Evolutionary conservation across 2,329 filamentous ascomycete genomes (phyloP).

Genomic region (Fulvia fulva): DNA sequence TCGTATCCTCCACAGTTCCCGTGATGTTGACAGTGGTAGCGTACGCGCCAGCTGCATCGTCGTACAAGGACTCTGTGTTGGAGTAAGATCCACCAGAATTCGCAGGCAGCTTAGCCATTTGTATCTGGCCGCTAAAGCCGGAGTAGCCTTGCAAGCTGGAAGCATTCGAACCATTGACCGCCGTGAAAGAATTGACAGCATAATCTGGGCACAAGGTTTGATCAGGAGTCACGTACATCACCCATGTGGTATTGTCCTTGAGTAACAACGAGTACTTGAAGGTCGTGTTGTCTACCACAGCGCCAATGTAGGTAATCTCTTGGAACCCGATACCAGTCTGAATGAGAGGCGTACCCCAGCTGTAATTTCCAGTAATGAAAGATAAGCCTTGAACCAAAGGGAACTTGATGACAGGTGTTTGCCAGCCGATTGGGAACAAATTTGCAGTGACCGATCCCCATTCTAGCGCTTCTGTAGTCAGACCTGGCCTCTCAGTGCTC

Average conservation of each 20-base stretch:
- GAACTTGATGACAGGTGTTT: constrained; percentile 63
- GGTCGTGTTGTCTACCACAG: constrained; percentile 57
- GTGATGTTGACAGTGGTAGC: constrained; percentile 60
- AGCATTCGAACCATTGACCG: constrained; percentile 53
- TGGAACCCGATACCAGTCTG: constrained; percentile 72
- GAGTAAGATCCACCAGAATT: constrained; percentile 30
- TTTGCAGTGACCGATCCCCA: constrained; percentile 65
- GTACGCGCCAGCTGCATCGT: constrained; percentile 72
- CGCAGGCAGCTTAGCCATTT: constrained; percentile 72
- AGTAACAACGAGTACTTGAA: constrained; percentile 74
- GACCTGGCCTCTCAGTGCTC: constrained; percentile 42
- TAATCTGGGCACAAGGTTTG: constrained; percentile 44
- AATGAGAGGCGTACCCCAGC: constrained; percentile 62
- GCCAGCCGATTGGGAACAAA: constrained; percentile 49
- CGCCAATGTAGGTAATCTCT: constrained; percentile 53
- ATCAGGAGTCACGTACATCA: constrained; percentile 68
- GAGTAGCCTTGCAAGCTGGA: constrained; percentile 60
- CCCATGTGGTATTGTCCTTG: constrained; percentile 63
- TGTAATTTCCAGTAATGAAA: constrained; percentile 76
- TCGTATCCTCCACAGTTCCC: constrained; percentile 56
- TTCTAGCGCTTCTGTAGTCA: constrained; percentile 51
- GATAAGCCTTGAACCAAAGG: constrained; percentile 87
- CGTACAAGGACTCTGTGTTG: constrained; percentile 65
- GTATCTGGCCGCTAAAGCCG: constrained; percentile 73
- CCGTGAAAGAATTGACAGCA: constrained; percentile 57